A percentile compares a stretch with the other conserved stretches of the same genome.
phyloP scores from a whole-genome alignment of 139 green algal genomes.

The Micromonas pusilla region DNA sequence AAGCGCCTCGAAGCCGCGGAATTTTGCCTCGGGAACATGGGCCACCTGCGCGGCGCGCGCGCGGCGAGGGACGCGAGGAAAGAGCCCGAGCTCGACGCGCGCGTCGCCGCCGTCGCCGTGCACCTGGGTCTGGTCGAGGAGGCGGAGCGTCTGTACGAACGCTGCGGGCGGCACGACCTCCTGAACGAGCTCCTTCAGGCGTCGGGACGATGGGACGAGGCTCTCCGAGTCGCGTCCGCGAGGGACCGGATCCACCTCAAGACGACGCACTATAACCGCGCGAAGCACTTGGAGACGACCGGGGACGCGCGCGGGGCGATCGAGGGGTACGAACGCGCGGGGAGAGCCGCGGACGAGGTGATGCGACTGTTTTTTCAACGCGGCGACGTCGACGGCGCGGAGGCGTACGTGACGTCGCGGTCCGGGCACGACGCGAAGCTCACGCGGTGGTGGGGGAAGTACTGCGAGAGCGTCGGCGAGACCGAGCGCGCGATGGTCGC shows the following conservation, averaged over 20 bases:
- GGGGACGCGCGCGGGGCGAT: slow-evolving; percentile 49
- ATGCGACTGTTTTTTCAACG: slow-evolving; percentile 62
- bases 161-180: slow-evolving; percentile 53
- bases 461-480: slow-evolving; percentile 55
- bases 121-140: slow-evolving; percentile 65
- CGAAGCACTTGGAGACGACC: slow-evolving; percentile 45
- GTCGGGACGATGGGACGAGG: slow-evolving; percentile 60
- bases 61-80: slow-evolving; percentile 47
- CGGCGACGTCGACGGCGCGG: slow-evolving; percentile 46
- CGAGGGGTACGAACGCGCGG: slow-evolving; percentile 51
- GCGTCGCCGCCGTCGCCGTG: slow-evolving; percentile 57
- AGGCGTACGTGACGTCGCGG: slow-evolving; percentile 49
- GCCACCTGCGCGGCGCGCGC: slow-evolving; percentile 48
- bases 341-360: slow-evolving; percentile 45
- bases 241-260: slow-evolving; percentile 66
- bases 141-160: slow-evolving; percentile 43
- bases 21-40: slow-evolving; percentile 72
- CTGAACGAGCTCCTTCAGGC: slow-evolving; percentile 52
- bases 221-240: slow-evolving; percentile 58
- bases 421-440: slow-evolving; percentile 45
- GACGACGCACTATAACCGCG: slow-evolving; percentile 56
- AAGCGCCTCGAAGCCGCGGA: slow-evolving; percentile 63
- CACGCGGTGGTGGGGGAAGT: slow-evolving; percentile 67
- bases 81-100: slow-evolving; percentile 52
- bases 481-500: slow-evolving; percentile 49